Base-by-base conservation (phyloP, 768 basidiomycete species). In the Thelephora aurantiotincta region DNA sequence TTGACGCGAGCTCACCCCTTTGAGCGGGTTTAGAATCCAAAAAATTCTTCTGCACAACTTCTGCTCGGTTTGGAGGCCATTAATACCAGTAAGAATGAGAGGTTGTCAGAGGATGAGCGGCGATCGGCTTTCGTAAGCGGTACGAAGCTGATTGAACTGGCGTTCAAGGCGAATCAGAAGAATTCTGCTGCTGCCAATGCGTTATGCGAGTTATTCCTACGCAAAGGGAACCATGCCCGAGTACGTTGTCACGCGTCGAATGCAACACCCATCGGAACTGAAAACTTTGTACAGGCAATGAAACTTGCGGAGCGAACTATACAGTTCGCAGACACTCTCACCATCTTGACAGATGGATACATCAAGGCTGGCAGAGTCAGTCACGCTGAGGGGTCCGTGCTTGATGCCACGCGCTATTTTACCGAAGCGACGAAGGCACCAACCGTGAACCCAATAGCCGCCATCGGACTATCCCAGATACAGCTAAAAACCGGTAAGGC, bases 301-400 rank as follows among this genome's bases (percentile, higher is more conserved):
- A 99, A 98, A 68, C 69, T 98, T 16, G 92, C 91, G 19, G 96
- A 98, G 57, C 77, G 92, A 45, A 84, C 92, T 0, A 80, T 98
- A 35, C 92, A 97, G 59, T 96, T 87, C 57, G 85, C 93, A 0
- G 94, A 98, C 56, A 90, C 86, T 0, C 69, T 89, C 30, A 73
- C 86, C 0, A 68, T 94, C 13, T 71, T 93, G 23, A 83, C 87
- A 0, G 93, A 96, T 55, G 84, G 91, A 2, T 86, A 91, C 57
- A 65, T 93, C 13, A 74, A 84, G 30, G 80, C 92, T 12, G 94
- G 81, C 2, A 77, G 90, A 14, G 80, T 86, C 2, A 72, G 79
- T 12, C 90, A 93, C 54, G 77, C 78, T 1, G 76, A 84, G 55
- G 84, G 81, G 0, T 68, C 69, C 1, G 55, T 71, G n/a, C 57